Base-by-base conservation (phyloP, 2,329 filamentous ascomycete species). In the Penicillium sp. region DNA sequence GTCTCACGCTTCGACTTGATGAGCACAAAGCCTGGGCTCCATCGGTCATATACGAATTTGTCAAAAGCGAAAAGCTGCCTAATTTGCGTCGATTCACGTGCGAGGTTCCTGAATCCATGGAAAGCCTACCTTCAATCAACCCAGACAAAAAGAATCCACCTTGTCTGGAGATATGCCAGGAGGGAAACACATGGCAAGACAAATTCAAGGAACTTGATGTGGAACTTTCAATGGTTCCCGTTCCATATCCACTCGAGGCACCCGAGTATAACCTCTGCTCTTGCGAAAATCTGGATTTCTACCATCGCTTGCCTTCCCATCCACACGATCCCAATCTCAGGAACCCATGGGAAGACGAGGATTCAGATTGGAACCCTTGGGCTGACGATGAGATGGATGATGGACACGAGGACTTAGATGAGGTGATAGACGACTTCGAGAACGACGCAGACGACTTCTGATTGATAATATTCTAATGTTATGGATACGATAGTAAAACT, bases 201-300 rank as follows among this genome's bases (percentile, higher is more conserved):
- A 34, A 32, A 10, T 54, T 56, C 18, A 42, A 49, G 6, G 29
- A 43, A 5, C n/a, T 49, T 9, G 31, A 45, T 9, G 51, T 56
- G 32, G 43, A 49, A 3, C 27, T 54, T 18, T 44, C 34, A 4
- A 38, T 49, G 32, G 13, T 29, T 7, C 29, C 21, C 2, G 46
- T 56, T 31, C 42, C 51, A 21, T 56, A 38, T 39, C 54, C 54
- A 29, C 13, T 32, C 22, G 27, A 34, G 7, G 9, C 54, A 27
- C 46, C 54, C 7, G 29, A 36, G 29, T 56, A 54, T 40, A 16
- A 50, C 7, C 14, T 34, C 10, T 56, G 54, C 38, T 38, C 51
- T 3, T 56, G 54, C 24, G 54, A 56, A 50, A 27, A 42, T n/a
- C 32, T 56, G 34, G 11, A 48, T 3, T 54, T 31, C 21, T 56